Evolutionary conservation across 305 asterid species (phyloP).

Genomic region (Fraxinus albicans): DNA sequence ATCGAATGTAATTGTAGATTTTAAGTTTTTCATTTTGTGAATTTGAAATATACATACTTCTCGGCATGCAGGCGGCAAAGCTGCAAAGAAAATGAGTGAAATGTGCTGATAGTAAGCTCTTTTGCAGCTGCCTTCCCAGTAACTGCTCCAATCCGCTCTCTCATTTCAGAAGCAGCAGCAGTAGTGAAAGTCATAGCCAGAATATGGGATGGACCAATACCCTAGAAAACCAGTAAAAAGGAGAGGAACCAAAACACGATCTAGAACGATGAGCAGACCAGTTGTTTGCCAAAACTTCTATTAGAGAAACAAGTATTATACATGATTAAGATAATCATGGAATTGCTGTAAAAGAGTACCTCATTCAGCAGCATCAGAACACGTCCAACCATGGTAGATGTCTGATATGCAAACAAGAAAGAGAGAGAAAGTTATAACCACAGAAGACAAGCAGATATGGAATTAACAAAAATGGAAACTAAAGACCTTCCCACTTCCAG

Average conservation of each 20-base stretch:
- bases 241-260: conserved; percentile 8
- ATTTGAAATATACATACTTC: conserved; percentile 56
- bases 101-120: conserved; percentile 90
- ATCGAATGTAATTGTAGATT: conserved; percentile 9
- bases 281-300: conserved; percentile 19
- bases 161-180: conserved; percentile 98
- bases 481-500: conserved; percentile 96
- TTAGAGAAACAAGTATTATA: conserved; percentile 13
- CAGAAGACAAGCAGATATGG: conserved; percentile 24
- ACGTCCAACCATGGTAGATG: conserved; percentile 99
- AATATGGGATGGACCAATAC: conserved; percentile 74
- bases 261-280: conserved; percentile 11
- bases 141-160: conserved; percentile 82
- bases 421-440: conserved; percentile 23
- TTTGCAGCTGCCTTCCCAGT: conserved; percentile 90
- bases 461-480: conserved; percentile 16
- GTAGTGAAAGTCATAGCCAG: conserved; percentile 97
- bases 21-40: neutral
- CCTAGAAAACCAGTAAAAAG: conserved; percentile 42
- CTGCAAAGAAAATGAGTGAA: conserved; percentile 95
- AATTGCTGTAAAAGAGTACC: conserved; percentile 39
- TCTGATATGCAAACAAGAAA: conserved; percentile 53
- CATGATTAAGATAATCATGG: conserved; percentile 12
- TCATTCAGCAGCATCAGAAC: conserved; percentile 73
- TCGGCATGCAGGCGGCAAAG: conserved; percentile 95